A percentile compares a stretch with the other conserved stretches of the same genome.
Conservation (phyloP, 768 basidiomycete genomes). For the Agaricus subrufescens region DNA sequence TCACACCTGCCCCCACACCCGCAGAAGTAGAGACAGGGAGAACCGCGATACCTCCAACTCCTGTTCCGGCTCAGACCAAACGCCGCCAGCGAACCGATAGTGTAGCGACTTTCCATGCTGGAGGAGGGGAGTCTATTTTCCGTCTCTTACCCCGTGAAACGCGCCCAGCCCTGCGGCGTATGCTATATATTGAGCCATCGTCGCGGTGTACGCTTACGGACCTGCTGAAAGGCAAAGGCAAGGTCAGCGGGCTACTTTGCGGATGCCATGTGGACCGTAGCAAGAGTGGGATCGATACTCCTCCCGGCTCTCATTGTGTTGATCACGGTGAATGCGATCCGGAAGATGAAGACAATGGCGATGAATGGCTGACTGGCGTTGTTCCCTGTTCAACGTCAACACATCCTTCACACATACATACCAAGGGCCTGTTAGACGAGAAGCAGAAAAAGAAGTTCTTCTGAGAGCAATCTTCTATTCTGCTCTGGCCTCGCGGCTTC, state of each 20-base stretch:
- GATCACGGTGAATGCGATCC: slow-evolving; percentile 64
- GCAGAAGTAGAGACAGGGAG: slow-evolving; percentile 1
- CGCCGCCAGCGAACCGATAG: slow-evolving; percentile 42
- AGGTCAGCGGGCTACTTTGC: slow-evolving; percentile 73
- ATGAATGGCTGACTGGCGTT: slow-evolving; percentile 83
- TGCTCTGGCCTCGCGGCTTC: background rate
- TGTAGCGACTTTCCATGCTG: slow-evolving; percentile 65
- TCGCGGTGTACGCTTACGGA: slow-evolving; percentile 92
- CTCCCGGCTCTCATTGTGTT: slow-evolving; percentile 43
- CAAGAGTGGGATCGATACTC: slow-evolving; percentile 24
- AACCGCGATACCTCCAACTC: slow-evolving; percentile 10
- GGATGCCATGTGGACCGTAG: slow-evolving; percentile 49
- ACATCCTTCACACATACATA: slow-evolving; percentile 57
- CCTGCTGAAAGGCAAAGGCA: slow-evolving; percentile 76
- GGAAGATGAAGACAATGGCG: slow-evolving; percentile 75
- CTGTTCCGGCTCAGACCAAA: slow-evolving; percentile 15
- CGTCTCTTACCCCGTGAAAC: slow-evolving; percentile 92
- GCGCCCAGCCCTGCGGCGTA: slow-evolving; percentile 82
- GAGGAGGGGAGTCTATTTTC: slow-evolving; percentile 92
- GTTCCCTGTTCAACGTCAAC: slow-evolving; percentile 54
- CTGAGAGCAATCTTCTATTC: slow-evolving; percentile 22
- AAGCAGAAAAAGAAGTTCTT: slow-evolving; percentile 75
- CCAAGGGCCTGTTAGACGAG: slow-evolving; percentile 71
- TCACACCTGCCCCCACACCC: background rate
- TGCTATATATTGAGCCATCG: slow-evolving; percentile 88